phyloP scores from a whole-genome alignment of 345 rosid species.

The Odontarrhena argentea region DNA sequence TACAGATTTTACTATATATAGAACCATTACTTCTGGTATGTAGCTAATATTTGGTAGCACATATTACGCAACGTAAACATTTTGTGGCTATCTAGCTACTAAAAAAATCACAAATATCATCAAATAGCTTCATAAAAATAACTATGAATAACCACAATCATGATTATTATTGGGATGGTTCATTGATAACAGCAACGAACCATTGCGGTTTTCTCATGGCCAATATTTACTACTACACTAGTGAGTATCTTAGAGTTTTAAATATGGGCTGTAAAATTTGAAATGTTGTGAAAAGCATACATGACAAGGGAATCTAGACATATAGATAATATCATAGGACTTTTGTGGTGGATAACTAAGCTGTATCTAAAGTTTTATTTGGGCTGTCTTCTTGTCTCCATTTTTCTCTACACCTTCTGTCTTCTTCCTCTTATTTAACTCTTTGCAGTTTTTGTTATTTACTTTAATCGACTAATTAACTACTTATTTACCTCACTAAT shows the following conservation, averaged over 20 bases:
- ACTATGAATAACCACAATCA: too few species aligned
- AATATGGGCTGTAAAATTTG: neutral
- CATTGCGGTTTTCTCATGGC: too few species aligned
- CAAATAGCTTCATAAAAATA: too few species aligned
- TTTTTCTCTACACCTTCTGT: slow-evolving; percentile 41
- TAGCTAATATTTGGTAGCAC: too few species aligned
- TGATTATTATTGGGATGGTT: too few species aligned
- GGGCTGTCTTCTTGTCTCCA: slow-evolving; percentile 43
- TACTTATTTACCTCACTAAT: slow-evolving; percentile 25
- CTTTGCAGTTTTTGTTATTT: slow-evolving; percentile 24
- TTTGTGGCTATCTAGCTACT: too few species aligned
- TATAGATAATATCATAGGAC: slow-evolving; percentile 27
- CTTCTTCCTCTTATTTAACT: slow-evolving; percentile 40
- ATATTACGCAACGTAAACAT: too few species aligned
- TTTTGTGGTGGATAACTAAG: slow-evolving; percentile 37
- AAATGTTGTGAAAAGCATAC: slow-evolving; percentile 2
- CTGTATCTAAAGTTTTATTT: slow-evolving; percentile 38
- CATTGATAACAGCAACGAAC: too few species aligned
- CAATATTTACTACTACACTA: too few species aligned
- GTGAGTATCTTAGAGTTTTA: neutral
- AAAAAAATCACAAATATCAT: too few species aligned
- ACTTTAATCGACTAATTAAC: slow-evolving; percentile 5
- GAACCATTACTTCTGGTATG: too few species aligned
- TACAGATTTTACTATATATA: too few species aligned
- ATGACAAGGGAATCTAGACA: slow-evolving; percentile 37